Base-by-base conservation (phyloP, 2,329 filamentous ascomycete species). In the Phaeoacremonium minimum region DNA sequence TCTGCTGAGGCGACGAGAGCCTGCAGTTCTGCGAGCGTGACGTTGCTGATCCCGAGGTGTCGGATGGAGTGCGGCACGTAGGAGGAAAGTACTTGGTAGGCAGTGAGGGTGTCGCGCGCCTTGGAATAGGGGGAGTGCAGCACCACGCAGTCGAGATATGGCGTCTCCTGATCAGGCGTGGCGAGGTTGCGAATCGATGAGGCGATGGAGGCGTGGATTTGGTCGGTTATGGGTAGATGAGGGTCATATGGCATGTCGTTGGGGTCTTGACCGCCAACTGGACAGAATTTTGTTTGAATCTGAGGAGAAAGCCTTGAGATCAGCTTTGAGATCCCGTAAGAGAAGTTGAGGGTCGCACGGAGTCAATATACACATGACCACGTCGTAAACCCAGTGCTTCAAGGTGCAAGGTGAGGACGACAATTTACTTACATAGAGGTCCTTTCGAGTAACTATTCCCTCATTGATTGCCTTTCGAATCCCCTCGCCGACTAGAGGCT, bases 201-300 rank as follows among this genome's bases (percentile, higher is more conserved):
- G 30, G 69, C 65, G 28, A 93, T 66, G 0, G 85, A 89, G 28
- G 75, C 64, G 46, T 73, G 71, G 14, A 90, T 74, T 57, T 90
- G 83, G 14, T 81, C 69, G 12, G 66, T 66, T 17, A 89, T 58
- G 2, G 79, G 67, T 9, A 71, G 67, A 2, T 64, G 53, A 2
- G 74, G 57, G 48, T 82, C 67, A 56, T 87, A 87, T 1, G 84
- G 83, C 60, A 80, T 67, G 33, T 77, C 69, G 28, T 60, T 58
- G 2, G 63, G 64, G 50, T 82, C 75, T 55, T 90, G 85, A 16
- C 77, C 80, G 13, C 60, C 58, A 5, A 77, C 57, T 0, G 82
- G 71, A 2, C 84, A 87, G 63, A 83, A 93, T 57, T 91, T 93
- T n/a, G 87, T 90, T 71, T 94, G 87, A 30, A 90, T 68, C 77